phyloP scores from a whole-genome alignment of 495 filamentous ascomycete species.

The Beverwykella pulmonaria region DNA sequence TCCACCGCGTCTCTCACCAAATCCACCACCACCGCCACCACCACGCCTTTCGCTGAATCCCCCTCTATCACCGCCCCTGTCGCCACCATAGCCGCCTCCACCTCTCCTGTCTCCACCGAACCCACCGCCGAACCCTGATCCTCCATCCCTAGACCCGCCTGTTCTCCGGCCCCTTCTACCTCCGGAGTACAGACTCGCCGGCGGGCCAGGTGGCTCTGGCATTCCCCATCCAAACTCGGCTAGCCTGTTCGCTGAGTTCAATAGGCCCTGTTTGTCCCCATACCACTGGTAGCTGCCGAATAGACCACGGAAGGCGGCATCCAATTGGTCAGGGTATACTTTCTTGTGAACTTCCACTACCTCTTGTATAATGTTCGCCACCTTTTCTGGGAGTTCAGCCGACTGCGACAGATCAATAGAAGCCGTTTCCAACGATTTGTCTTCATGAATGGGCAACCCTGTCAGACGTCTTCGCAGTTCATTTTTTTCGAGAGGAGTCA shows the following conservation, averaged over 20 bases:
- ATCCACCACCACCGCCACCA: conserved; percentile 10
- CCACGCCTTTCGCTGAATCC: conserved; percentile 1
- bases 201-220: conserved; percentile 39
- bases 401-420: conserved; percentile 56
- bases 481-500: conserved; percentile 61
- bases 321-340: conserved; percentile 47
- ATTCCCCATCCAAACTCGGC: conserved; percentile 36
- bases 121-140: conserved; percentile 13
- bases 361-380: conserved; percentile 47
- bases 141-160: conserved; percentile 45
- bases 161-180: conserved; percentile 5
- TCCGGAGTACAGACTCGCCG: conserved; percentile 2
- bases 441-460: conserved; percentile 66
- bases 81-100: conserved; percentile 2
- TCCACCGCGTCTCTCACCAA: conserved; percentile 1
- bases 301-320: conserved; percentile 57
- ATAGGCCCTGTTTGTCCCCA: conserved; percentile 30
- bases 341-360: conserved; percentile 44
- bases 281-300: conserved; percentile 33
- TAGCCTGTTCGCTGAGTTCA: conserved; percentile 26
- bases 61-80: not conserved
- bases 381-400: conserved; percentile 43
- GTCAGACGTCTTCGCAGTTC: conserved; percentile 55
- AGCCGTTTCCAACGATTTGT: conserved; percentile 58
- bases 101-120: conserved; percentile 19